phyloP scores from a whole-genome alignment of 768 basidiomycete species.

The Rhodotorula babjevae region DNA sequence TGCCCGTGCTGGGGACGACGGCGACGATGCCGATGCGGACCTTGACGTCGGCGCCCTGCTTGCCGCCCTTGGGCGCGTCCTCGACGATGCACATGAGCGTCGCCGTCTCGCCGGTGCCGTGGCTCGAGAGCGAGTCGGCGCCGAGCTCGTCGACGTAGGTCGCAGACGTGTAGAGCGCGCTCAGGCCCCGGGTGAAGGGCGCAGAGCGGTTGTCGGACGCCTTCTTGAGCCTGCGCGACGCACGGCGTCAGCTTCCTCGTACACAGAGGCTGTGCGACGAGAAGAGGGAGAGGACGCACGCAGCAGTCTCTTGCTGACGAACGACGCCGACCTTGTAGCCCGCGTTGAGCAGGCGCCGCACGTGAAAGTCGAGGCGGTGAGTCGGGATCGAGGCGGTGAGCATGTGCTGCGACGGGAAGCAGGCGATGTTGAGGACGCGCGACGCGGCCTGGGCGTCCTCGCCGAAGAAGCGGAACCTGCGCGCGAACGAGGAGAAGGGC shows the following conservation, averaged over 20 bases:
- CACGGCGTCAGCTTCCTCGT: neutral
- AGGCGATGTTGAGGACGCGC: slow-evolving; percentile 64
- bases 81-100: slow-evolving; percentile 75
- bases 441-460: slow-evolving; percentile 60
- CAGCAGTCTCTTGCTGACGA: slow-evolving; percentile 77
- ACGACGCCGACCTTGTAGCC: slow-evolving; percentile 81
- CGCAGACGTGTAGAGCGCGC: slow-evolving; percentile 20
- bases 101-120: slow-evolving; percentile 53
- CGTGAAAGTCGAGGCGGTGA: slow-evolving; percentile 51
- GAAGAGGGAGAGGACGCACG: slow-evolving; percentile 43
- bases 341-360: slow-evolving; percentile 58
- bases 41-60: slow-evolving; percentile 53
- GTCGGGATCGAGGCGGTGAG: slow-evolving; percentile 70
- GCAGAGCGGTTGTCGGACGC: slow-evolving; percentile 67
- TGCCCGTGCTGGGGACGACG: slow-evolving; percentile 81
- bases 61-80: slow-evolving; percentile 42
- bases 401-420: slow-evolving; percentile 67
- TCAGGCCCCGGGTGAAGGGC: slow-evolving; percentile 59
- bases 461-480: slow-evolving; percentile 59
- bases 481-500: neutral
- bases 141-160: slow-evolving; percentile 72
- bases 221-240: slow-evolving; percentile 59
- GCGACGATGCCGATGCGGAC: slow-evolving; percentile 65
- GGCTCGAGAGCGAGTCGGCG: slow-evolving; percentile 43
- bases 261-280: neutral